Evolutionary conservation across 176 grass and related monocot species (phyloP), one percentile per base, ranked within the genome.

Genomic region (Eleusine indica): DNA sequence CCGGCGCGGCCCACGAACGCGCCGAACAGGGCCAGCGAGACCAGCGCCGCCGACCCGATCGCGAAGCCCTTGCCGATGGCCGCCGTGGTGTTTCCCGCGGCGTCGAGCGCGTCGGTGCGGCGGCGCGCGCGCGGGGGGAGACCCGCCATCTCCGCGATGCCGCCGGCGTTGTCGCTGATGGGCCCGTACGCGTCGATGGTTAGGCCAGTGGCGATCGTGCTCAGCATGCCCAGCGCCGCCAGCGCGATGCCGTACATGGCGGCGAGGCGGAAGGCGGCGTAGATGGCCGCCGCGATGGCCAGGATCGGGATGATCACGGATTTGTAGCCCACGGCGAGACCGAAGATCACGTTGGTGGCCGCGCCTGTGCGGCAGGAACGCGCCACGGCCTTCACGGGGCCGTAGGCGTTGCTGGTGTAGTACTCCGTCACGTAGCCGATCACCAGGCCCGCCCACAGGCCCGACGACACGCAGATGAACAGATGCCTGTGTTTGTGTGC

Each of bases 31-130:
- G 92, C 88, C 51, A 98, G 87, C 63, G 92, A 98, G 17, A 95
- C 90, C 56, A 98, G 83, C 54, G 92, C 90, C 3, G 95, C 92
- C 3, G 95, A 98, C 0, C 95, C 95, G 16, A 95, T 98, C 6
- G 95, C 92, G 57, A 98, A 98, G 0, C 95, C 95, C 49, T 96
- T 96, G 1, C 94, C 94, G 85, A 96, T 96, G 5, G 93, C 93
- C 30, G 93, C 90, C 64, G 93, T 93, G 7, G 93, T 96, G 77
- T 96, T 96, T 2, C 93, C 93, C 21, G 93, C 93, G 9, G 93
- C 93, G 87, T 95, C 93, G 10, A 95, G 93, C 42, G 90, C 90
- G 35, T 96, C 93, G n/a, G 93, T 96, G 1, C 80, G 38, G 29
- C 80, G 58, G 2, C 88, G 86, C 58, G 89, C 80, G 5, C 38